phyloP scores from a whole-genome alignment of 345 rosid genomes.

The Moricandia moricandioides region DNA sequence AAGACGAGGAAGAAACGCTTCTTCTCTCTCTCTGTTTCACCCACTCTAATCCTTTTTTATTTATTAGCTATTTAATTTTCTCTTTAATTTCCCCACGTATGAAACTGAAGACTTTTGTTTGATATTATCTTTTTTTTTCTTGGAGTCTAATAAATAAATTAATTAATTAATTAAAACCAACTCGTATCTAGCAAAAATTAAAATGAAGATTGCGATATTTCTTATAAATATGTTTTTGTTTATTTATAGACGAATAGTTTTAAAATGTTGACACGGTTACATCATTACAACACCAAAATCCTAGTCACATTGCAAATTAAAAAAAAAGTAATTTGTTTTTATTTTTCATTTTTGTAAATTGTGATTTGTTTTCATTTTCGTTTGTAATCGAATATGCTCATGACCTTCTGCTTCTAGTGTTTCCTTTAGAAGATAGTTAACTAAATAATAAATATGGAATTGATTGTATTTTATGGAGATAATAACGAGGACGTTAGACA shows the following conservation, averaged over 20 bases:
- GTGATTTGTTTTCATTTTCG: background rate
- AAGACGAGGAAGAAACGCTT: conserved; percentile 39
- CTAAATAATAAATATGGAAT: conserved; percentile 15
- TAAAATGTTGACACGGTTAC: conserved; percentile 2
- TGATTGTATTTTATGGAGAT: conserved; percentile 20
- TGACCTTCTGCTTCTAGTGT: background rate
- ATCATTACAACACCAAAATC: conserved; percentile 12
- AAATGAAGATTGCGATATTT: conserved; percentile 6
- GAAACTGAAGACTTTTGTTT: conserved; percentile 36
- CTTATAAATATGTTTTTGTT: background rate
- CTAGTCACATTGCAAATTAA: conserved; percentile 5
- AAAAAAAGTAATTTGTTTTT: background rate
- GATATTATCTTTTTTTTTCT: background rate
- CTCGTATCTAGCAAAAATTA: conserved; percentile 15
- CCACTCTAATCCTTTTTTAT: conserved; percentile 25
- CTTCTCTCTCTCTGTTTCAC: conserved; percentile 20
- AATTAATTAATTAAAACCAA: background rate
- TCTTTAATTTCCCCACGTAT: too few relatives aligned
- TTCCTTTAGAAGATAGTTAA: conserved; percentile 7
- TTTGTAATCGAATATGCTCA: background rate
- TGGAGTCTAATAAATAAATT: background rate
- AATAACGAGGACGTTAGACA: conserved; percentile 17
- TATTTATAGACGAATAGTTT: background rate
- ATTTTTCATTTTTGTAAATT: background rate
- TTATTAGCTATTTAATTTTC: conserved; percentile 17